phyloP scores from a whole-genome alignment of 345 rosid species.

The Cardiospermum halicacabum region DNA sequence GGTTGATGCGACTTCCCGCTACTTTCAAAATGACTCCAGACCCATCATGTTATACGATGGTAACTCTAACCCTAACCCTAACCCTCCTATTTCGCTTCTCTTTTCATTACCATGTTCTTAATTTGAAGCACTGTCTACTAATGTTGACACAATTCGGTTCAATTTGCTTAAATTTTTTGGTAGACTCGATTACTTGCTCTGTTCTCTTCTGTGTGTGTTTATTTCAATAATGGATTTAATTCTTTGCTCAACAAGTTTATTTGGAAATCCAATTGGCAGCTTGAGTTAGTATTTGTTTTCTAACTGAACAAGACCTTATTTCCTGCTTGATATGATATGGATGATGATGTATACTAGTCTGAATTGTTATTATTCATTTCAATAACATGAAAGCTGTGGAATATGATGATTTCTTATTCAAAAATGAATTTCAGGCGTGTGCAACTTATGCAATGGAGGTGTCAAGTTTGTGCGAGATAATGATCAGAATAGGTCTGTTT shows the following conservation, averaged over 20 bases:
- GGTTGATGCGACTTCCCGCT: constrained; percentile 57
- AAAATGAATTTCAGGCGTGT: constrained; percentile 46
- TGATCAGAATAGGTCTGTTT: constrained; percentile 59
- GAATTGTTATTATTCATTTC: not conserved
- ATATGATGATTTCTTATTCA: not conserved
- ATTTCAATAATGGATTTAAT: too few species aligned
- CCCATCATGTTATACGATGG: constrained; percentile 94
- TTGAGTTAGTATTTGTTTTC: too few species aligned
- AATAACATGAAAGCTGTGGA: not conserved
- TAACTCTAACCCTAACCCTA: too few species aligned
- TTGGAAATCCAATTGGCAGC: too few species aligned
- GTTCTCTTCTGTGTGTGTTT: too few species aligned
- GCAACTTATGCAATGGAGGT: constrained; percentile 90
- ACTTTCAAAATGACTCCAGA: constrained; percentile 64
- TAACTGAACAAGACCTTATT: too few species aligned
- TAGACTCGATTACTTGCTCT: too few species aligned
- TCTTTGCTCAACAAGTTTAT: too few species aligned
- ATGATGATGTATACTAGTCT: not conserved
- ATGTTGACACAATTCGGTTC: too few species aligned
- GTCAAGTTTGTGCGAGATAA: constrained; percentile 71
- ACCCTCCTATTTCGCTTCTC: not conserved
- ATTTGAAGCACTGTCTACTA: not conserved
- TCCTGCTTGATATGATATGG: not conserved
- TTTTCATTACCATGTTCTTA: not conserved
- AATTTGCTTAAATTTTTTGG: too few species aligned